A percentile compares a stretch with the other conserved stretches of the same genome.
These are phyloP conservation scores for Meira miltonrushii DNA, from an alignment of 1,284 basidiomycete species.

Conservation along the genomic window DNA sequence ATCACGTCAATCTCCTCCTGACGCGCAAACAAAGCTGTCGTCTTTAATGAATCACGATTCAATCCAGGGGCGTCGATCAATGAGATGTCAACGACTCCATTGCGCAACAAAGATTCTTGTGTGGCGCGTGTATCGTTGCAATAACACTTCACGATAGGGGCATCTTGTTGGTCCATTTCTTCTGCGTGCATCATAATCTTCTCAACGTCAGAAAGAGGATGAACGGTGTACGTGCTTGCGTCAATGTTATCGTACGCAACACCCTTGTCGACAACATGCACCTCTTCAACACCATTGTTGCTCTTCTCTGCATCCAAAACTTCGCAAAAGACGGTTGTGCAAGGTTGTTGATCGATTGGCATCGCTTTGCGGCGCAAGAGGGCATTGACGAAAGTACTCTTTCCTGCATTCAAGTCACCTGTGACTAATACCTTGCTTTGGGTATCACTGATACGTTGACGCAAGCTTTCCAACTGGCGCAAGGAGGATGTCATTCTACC, in stretches of 20 bases:
- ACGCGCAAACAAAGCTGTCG: conserved; percentile 88
- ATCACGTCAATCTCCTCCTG: conserved; percentile 99
- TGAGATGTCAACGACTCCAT: conserved; percentile 93
- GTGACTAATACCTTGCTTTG: conserved; percentile 96
- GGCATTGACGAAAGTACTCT: conserved; percentile 96
- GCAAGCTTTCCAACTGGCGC: conserved; percentile 77
- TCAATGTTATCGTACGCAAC: conserved; percentile 69
- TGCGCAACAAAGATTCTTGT: conserved; percentile 59
- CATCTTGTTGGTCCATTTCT: conserved; percentile 60
- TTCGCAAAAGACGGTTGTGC: conserved; percentile 95
- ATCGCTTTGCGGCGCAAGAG: conserved; percentile 71
- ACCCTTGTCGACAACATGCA: conserved; percentile 60
- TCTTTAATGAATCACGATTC: conserved; percentile 91
- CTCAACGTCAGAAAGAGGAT: conserved; percentile 69
- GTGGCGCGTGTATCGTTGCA: conserved; percentile 33
- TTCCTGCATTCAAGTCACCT: conserved; percentile 97
- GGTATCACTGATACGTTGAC: conserved; percentile 79
- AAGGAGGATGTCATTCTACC: conserved; percentile 74
- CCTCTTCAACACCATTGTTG: conserved; percentile 67
- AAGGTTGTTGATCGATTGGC: conserved; percentile 96
- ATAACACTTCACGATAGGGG: conserved; percentile 54
- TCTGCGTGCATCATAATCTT: conserved; percentile 68
- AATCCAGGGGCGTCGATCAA: conserved; percentile 97
- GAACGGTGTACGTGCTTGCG: conserved; percentile 70
- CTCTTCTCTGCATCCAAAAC: conserved; percentile 88